Evolutionary conservation across 2,329 filamentous ascomycete species (phyloP).

Genomic region (Diaporthe sp.): DNA sequence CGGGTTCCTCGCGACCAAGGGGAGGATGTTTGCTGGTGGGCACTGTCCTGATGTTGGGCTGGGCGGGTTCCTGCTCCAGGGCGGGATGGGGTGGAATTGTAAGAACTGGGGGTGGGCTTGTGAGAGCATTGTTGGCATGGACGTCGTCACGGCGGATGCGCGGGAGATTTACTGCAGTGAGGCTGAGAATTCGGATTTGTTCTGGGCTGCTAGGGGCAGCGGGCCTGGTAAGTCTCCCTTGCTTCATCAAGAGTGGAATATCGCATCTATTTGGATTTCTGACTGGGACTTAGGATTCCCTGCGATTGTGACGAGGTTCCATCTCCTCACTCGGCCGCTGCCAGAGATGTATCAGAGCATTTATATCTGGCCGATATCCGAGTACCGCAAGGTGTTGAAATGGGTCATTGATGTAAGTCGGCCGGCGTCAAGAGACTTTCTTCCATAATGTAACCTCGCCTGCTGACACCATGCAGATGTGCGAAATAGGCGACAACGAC

Average conservation of each 20-base stretch:
- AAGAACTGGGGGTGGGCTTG: slow-evolving; percentile 70
- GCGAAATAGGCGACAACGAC: slow-evolving; percentile 52
- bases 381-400: slow-evolving; percentile 60
- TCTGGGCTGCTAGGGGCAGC: slow-evolving; percentile 64
- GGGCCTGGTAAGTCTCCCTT: slow-evolving; percentile 54
- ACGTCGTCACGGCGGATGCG: slow-evolving; percentile 63
- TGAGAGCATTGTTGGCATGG: slow-evolving; percentile 59
- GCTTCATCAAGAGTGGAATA: too few relatives aligned
- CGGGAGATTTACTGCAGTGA: slow-evolving; percentile 53
- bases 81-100: slow-evolving; percentile 72
- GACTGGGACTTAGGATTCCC: slow-evolving; percentile 59
- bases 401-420: slow-evolving; percentile 60
- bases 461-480: slow-evolving; percentile 41
- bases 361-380: slow-evolving; percentile 62
- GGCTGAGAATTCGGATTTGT: slow-evolving; percentile 59
- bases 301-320: slow-evolving; percentile 64
- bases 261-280: background rate
- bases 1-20: slow-evolving; percentile 52
- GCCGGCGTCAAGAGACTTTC: too few relatives aligned
- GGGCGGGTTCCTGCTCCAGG: slow-evolving; percentile 69
- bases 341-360: slow-evolving; percentile 52
- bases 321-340: slow-evolving; percentile 57
- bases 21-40: slow-evolving; percentile 65
- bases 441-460: too few relatives aligned
- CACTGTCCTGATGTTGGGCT: slow-evolving; percentile 71